Evolutionary conservation across 352 stramenopile species (phyloP).

Genomic region (Globisporangium perplexum): DNA sequence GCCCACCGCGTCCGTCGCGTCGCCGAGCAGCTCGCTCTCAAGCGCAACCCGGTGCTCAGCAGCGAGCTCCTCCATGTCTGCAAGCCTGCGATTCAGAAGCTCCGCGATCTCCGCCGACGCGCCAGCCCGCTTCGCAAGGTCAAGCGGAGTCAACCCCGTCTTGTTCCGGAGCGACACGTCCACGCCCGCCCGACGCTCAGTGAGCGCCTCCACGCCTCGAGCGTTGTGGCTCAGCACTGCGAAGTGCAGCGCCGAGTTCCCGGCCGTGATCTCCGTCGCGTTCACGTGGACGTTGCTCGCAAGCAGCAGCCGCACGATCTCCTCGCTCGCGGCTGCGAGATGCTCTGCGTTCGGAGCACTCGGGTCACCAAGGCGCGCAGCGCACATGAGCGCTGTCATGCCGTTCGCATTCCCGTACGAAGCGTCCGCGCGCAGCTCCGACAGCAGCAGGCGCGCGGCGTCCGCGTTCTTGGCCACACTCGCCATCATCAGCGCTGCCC

Average conservation of each 20-base stretch:
- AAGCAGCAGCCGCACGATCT: slow-evolving; percentile 50
- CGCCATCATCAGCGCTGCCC: slow-evolving; percentile 79
- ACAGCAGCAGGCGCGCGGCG: slow-evolving; percentile 38
- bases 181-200: slow-evolving; percentile 8
- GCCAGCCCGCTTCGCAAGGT: slow-evolving; percentile 10
- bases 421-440: slow-evolving; percentile 34
- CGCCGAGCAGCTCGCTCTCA: slow-evolving; percentile 5
- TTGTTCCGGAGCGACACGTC: slow-evolving; percentile 14
- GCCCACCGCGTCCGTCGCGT: slow-evolving; percentile 2
- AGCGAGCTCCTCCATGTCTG: slow-evolving; percentile 10
- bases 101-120: slow-evolving; percentile 15
- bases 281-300: slow-evolving; percentile 32
- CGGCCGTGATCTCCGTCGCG: slow-evolving; percentile 25
- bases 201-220: slow-evolving; percentile 28
- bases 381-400: slow-evolving; percentile 79
- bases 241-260: slow-evolving; percentile 72
- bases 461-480: slow-evolving; percentile 70
- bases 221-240: slow-evolving; percentile 61
- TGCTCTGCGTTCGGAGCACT: slow-evolving; percentile 19
- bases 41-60: slow-evolving; percentile 1
- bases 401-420: slow-evolving; percentile 39
- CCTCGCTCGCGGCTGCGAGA: slow-evolving; percentile 35
- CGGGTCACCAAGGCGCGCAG: slow-evolving; percentile 41
- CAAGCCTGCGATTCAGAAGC: slow-evolving; percentile 17
- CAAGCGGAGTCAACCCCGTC: slow-evolving; percentile 13